Percentiles rank a stretch among this genome's conserved stretches.
Conservation (phyloP, 805 yeast genomes). For the Saccharomyces jurei region DNA sequence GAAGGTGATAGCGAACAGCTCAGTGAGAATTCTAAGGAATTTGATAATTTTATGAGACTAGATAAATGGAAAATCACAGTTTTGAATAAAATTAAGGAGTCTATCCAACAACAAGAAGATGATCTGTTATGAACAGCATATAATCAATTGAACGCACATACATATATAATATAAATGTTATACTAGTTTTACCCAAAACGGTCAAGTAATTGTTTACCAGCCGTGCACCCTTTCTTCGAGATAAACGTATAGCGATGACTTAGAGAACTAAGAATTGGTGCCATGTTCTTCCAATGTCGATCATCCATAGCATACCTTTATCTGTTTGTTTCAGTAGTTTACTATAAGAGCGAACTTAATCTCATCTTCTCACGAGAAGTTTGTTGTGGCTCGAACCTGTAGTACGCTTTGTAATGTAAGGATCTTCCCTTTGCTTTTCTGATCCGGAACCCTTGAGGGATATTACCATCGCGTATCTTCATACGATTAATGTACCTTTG, state of each 20-base stretch:
- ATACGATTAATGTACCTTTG: not conserved
- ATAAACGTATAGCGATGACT: not conserved
- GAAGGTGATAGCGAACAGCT: constrained; percentile 74
- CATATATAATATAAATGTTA: not conserved
- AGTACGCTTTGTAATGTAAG: not conserved
- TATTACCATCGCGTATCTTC: not conserved
- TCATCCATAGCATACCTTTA: not conserved
- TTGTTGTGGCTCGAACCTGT: not conserved
- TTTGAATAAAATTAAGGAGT: constrained; percentile 70
- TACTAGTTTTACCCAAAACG: not conserved
- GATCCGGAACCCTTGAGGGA: not conserved
- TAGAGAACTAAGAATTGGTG: not conserved
- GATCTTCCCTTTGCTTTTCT: not conserved
- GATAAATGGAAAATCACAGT: constrained; percentile 88
- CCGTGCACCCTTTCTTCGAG: not conserved
- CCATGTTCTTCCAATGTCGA: not conserved
- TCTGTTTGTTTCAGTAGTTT: not conserved
- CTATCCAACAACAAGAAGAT: constrained; percentile 64
- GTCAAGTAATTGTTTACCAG: not conserved
- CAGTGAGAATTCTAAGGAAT: constrained; percentile 68
- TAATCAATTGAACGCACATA: not conserved
- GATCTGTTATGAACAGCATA: constrained; percentile 32
- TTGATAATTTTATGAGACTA: constrained; percentile 77
- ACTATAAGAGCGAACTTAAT: not conserved
- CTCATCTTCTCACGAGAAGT: not conserved